A percentile compares a stretch with the other conserved stretches of the same genome.
Conservation (phyloP, 176 grass and related monocot species). For the Carex scoparia region DNA sequence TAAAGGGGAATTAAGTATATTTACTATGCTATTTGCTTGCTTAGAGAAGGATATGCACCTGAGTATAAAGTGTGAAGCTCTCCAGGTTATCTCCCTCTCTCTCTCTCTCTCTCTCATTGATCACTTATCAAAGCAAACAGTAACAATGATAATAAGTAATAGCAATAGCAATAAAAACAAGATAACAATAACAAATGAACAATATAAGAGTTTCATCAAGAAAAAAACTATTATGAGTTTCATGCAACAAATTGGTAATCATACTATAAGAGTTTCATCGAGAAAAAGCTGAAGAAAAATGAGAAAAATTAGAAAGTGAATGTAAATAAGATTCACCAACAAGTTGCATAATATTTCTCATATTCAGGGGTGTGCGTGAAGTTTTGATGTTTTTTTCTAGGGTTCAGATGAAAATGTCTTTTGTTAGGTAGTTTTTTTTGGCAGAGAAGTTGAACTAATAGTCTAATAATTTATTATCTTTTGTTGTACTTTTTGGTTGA, state of each 20-base stretch:
- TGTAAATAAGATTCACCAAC: not conserved
- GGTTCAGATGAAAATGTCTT: not conserved
- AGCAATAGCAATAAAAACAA: not conserved
- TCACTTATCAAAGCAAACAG: not conserved
- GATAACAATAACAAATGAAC: not conserved
- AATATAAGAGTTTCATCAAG: not conserved
- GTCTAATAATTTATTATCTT: not conserved
- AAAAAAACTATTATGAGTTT: too few relatives aligned
- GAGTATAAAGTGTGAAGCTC: constrained; percentile 61
- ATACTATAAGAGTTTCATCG: not conserved
- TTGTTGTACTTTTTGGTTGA: constrained; percentile 6
- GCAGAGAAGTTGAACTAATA: not conserved
- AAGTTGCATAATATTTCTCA: not conserved
- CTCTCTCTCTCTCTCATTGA: not conserved
- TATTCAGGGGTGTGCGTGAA: not conserved
- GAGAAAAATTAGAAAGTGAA: not conserved
- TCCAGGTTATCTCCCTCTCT: constrained; percentile 49
- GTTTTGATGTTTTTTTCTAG: not conserved
- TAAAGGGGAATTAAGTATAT: constrained; percentile 44
- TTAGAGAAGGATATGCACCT: constrained; percentile 52
- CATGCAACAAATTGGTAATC: not conserved
- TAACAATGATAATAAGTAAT: not conserved
- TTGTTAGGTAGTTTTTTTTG: not conserved
- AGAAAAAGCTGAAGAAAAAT: not conserved
- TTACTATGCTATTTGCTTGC: constrained; percentile 57